Base-by-base conservation (phyloP, 2,329 filamentous ascomycete species). In the Rutstroemia sp. region DNA sequence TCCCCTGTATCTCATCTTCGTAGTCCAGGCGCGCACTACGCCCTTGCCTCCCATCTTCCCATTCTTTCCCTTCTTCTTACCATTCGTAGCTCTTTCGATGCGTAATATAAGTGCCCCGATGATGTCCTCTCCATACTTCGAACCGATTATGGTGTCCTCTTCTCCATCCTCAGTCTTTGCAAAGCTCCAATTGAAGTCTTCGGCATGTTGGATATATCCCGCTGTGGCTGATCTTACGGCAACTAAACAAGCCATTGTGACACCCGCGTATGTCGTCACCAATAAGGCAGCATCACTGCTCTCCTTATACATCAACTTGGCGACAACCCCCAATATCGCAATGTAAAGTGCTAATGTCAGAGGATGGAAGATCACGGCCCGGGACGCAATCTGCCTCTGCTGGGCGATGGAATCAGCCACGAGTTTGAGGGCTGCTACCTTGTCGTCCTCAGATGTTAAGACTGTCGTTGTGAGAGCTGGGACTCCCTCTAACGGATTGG, bases 321-420 rank as follows among this genome's bases (percentile, higher is more conserved):
- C 77, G 27, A 77, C 68, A 47, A 73, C 60, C 10, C 70, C 74
- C 17, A 82, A 70, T 16, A 71, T 64, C 10, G 71, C 67, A 42
- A 72, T 66, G n/a, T 83, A 71, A 7, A 75, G 69, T 21, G 76
- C 72, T 14, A 84, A 67, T 50, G 76, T 74, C 23, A 80, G 69
- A 0, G 81, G 82, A 71, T 89, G 83, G 58, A 51, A 62, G 40
- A 60, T 59, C 40, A 61, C 40, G 57, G 40, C 59, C 60, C 40
- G 60, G 57, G 57, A 63, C 60, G 58, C 61, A 8, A 79, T 73
- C 68, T 89, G 85, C 60, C 87, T 83, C 75, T 94, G 90, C 72
- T 95, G 87, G 38, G 89, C 88, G 50, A 95, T 81, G 57, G 86
- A 89, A 71, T 92, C 89, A 59, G 89, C 86, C 40, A 95, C 78